Evolutionary conservation across 257 asterid species (phyloP).

Genomic region (Nicotiana obtusifolia): DNA sequence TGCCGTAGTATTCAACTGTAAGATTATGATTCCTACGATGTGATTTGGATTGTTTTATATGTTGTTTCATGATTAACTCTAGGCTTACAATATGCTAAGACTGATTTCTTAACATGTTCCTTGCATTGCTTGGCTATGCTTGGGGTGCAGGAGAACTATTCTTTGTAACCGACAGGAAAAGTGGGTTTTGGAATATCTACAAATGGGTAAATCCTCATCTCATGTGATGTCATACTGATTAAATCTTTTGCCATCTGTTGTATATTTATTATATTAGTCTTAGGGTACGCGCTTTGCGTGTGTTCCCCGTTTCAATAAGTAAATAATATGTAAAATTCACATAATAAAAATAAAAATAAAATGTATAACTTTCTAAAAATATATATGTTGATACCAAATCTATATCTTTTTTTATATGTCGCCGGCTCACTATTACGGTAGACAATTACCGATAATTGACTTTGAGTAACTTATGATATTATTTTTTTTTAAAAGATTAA

Average conservation of each 20-base stretch:
- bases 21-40: not conserved
- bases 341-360: too few species aligned
- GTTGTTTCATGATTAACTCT: not conserved
- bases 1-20: not conserved
- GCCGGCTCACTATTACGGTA: too few species aligned
- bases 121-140: not conserved
- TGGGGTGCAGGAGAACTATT: conserved; percentile 74
- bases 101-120: not conserved
- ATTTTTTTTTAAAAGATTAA: too few species aligned
- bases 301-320: too few species aligned
- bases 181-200: conserved; percentile 95
- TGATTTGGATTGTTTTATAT: not conserved
- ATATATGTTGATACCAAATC: too few species aligned
- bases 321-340: too few species aligned
- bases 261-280: not conserved
- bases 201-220: conserved; percentile 63
- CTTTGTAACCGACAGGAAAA: conserved; percentile 78
- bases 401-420: too few species aligned
- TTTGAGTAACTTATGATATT: too few species aligned
- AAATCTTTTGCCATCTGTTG: not conserved
- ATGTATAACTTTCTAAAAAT: too few species aligned
- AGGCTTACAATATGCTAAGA: not conserved
- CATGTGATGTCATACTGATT: not conserved
- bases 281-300: too few species aligned
- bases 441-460: too few species aligned